Evolutionary conservation across 1,284 basidiomycete species (phyloP), one percentile per base, ranked within the genome.

Genomic region (Ustilago sp.): DNA sequence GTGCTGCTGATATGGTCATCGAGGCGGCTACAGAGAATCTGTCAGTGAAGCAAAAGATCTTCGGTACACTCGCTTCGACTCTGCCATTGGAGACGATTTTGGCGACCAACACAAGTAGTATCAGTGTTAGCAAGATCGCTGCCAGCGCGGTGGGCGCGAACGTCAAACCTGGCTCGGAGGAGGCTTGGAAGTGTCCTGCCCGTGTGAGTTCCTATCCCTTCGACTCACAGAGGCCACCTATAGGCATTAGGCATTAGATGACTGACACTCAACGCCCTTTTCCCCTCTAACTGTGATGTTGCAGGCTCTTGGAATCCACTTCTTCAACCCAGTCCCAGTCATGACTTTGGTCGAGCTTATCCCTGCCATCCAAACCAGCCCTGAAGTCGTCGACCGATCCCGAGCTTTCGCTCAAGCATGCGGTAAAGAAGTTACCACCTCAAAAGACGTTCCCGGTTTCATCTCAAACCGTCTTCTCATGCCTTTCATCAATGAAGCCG

Each of bases 21-120:
- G 95, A 98, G 89, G 96, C 95, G 0, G 94, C 93, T 0, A 93
- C 94, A 5, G 95, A 98, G 87, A 91, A 92, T 60, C 88, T 97
- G 13, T 83, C 90, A 2, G 87, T 97, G 55, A 99, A 98, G 87
- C 89, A 91, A 75, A 88, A 88, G 12, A 91, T 98, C 72, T 97
- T 98, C 87, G 87, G 88, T 7, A 88, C 89, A 4, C 89, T 98
- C 17, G 90, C 92, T 19, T 88, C 89, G 51, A 89, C 91, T 70
- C 86, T 95, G 58, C 89, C 90, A 17, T 90, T 92, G 0, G 89
- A 90, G 36, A 90, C 94, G 3, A 94, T 98, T 62, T 88, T 99
- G 32, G 95, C 95, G 0, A 91, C 92, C 58, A 98, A 99, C 85
- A 99, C 95, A 3, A 95, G 93, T 61, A 95, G 93, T 12, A 97